Evolutionary conservation across 2,329 filamentous ascomycete genomes (phyloP).

Genomic region (Neoascochyta sp.): DNA sequence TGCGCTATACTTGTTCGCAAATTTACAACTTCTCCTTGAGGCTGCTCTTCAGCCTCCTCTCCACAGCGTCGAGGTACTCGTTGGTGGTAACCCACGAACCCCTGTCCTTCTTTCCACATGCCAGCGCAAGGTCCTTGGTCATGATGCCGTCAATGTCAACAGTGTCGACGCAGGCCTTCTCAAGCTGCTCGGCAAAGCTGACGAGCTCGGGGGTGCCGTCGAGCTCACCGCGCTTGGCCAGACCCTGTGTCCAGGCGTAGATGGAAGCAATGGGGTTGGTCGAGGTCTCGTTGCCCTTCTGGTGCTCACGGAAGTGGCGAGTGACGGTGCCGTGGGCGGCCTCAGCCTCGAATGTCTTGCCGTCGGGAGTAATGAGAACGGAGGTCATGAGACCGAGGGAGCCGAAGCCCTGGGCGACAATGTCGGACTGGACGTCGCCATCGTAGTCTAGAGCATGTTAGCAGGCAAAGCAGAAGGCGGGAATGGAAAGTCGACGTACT

Average conservation of each 20-base stretch:
- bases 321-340: conserved; percentile 98
- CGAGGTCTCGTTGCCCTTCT: conserved; percentile 94
- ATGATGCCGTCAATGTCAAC: conserved; percentile 93
- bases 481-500: conserved; percentile 54
- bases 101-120: conserved; percentile 81
- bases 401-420: conserved; percentile 96
- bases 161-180: conserved; percentile 90
- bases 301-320: conserved; percentile 97
- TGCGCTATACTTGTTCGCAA: neutral
- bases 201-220: conserved; percentile 90
- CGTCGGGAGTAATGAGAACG: conserved; percentile 92
- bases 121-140: conserved; percentile 98
- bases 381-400: conserved; percentile 98
- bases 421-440: conserved; percentile 97
- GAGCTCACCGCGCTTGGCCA: conserved; percentile 87
- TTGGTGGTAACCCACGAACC: conserved; percentile 86
- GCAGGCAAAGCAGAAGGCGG: conserved; percentile 6
- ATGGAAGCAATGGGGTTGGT: conserved; percentile 99
- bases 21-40: conserved; percentile 71
- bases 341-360: conserved; percentile 95
- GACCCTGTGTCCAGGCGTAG: conserved; percentile 96
- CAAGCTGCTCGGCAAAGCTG: conserved; percentile 84
- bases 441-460: conserved; percentile 72
- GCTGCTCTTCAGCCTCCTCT: conserved; percentile 78
- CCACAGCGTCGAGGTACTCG: conserved; percentile 86